Base-by-base conservation (phyloP, 306 rosid genomes). In the Begonia masoniana region DNA sequence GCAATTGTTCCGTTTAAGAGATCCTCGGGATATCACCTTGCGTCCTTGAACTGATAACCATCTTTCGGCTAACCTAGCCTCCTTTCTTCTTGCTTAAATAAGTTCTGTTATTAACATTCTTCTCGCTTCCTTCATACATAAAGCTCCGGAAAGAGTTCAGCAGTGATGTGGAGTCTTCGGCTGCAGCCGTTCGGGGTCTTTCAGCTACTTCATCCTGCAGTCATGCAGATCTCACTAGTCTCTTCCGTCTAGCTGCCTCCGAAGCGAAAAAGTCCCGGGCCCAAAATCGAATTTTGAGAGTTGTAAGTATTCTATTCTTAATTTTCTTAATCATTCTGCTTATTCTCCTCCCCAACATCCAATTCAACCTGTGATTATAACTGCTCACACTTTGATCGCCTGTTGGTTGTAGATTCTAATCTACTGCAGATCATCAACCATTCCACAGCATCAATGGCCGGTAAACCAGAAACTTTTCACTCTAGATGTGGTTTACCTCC, bases 401-500 rank as follows among this genome's bases (percentile, higher is more conserved):
- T 60, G 43, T 68, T 62, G 50, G 23, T 14, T 42, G 41, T 66
- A 89, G 99, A 62, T 91, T 71, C 87, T 91, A 52, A 69, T 91
- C 51, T 91, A 91, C 76, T 91, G 96, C 68, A 77, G 99, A 75
- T 85, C 99, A 63, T 61, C 87, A 0, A 45, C 64, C 43, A 74
- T 61, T 4, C 99, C 96, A 0, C 79, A 73, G 23, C 84, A 91
- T 64, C 91, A 85, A 47, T 91, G 88, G 88, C 80, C 92, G 2
- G 65, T 70, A 58, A 83, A 75, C 70, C 91, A 79, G 72, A 91
- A 77, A 73, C 54, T 70, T 39, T 91, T 83, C 76, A 85, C 94
- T 26, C 63, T 91, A 56, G 99, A 91, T 79, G 96, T 91, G 43
- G 62, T 86, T 61, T 91, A 91, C 75, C 94, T 91, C 64, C 99